Base-by-base conservation (phyloP, 1,284 basidiomycete genomes). In the Coniferiporia weirii region DNA sequence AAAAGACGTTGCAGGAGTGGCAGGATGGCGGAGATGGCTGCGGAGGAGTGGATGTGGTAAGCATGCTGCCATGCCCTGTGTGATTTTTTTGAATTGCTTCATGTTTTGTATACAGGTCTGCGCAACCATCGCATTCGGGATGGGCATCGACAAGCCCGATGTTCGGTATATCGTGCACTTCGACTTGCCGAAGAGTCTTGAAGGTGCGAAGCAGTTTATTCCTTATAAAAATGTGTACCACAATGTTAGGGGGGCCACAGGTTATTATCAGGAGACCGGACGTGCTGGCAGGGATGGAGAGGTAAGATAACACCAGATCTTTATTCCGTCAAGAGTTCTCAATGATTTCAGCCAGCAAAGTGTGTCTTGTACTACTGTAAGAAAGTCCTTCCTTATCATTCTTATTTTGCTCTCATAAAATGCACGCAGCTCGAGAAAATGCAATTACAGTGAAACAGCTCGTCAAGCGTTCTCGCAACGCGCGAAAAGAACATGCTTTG, bases 211-310 rank as follows among this genome's bases (percentile, higher is more conserved):
- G 45, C 27, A 27, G 27, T 27, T 27, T 27, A 3, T 27, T 27
- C 52, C 5, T 52, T 58, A 1, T 10, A 32, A 19, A 20, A 8
- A 43, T 1, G 51, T 60, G 8, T 54, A 63, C 43, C 54, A 56
- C 8, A 38, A 17, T 36, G 20, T 49, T 54, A 47, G 20, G n/a
- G 46, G 3, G 43, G 35, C 27, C 2, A 50, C 56, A 91, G 91
- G 89, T 0, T 95, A 87, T 71, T 95, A 95, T 68, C 93, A 95
- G 69, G 92, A 95, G 70, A 94, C 91, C 85, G 87, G 89, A 36
- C 79, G 91, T 60, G 93, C 89, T 46, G 93, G 92, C n/a, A 79
- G 93, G 57, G 91, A 95, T 70, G 89, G 89, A 43, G 72, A 79
- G 63, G 90, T 91, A 65, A 69, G 82, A 74, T 5, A 35, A 12